Percentiles rank a stretch among this genome's conserved stretches.
Evolutionary conservation across 352 stramenopile species (phyloP).

Genomic region (Achlya hypogyna): DNA sequence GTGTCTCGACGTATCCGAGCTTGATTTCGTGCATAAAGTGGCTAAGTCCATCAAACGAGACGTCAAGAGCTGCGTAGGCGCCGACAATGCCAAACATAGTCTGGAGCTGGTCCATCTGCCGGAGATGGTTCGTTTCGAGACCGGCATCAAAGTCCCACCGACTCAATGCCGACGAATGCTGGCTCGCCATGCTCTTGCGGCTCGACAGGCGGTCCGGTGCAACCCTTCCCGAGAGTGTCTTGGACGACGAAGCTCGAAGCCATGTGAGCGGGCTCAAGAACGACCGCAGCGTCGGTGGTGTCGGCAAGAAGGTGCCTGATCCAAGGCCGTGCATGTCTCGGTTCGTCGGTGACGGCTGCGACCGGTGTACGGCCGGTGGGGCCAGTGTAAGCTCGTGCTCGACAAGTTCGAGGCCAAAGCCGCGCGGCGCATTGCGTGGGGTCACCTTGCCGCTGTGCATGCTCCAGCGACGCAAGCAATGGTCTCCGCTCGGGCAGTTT

Average conservation of each 20-base stretch:
- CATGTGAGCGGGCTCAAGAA: not conserved
- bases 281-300: not conserved
- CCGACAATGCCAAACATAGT: conserved; percentile 17
- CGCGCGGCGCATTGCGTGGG: not conserved
- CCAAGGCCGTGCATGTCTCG: no score
- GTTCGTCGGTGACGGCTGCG: no score
- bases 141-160: conserved; percentile 18
- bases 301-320: not conserved
- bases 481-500: no score
- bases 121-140: conserved; percentile 10
- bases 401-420: not conserved
- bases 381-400: not conserved
- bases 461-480: no score
- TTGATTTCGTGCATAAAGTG: conserved; percentile 11
- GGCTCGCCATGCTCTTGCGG: not conserved
- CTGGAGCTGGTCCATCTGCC: conserved; percentile 10
- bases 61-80: not conserved
- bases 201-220: conserved; percentile 3
- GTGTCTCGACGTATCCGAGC: not conserved
- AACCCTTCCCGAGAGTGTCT: not conserved
- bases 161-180: conserved; percentile 9
- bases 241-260: not conserved
- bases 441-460: not conserved
- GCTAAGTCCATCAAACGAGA: conserved; percentile 2
- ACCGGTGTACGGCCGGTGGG: not conserved